Evolutionary conservation across 1,139 yeast genomes (phyloP), one percentile per base, ranked within the genome.

Genomic region (Sugiyamaella paludigena): DNA sequence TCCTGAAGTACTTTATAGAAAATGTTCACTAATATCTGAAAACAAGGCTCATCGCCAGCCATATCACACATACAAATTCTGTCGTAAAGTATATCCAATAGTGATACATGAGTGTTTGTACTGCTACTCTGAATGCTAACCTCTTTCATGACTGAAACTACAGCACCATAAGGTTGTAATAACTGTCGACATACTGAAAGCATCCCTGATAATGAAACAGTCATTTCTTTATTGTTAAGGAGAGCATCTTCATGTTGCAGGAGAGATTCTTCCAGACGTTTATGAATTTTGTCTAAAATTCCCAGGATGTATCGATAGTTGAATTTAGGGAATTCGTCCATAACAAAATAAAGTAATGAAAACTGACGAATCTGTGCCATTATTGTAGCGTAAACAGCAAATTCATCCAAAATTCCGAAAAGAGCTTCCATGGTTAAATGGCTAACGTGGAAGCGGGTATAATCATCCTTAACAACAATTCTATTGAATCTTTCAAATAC

Each of bases 291-390:
- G 12, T 52, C 57, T 13, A 43, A 36, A 9, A 50, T 24, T 2
- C 60, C 60, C 16, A 53, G 50, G 7, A 58, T 33, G 36, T 38
- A 35, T 19, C 30, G 31, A 35, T 53, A 56, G 32, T 51, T 38
- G 34, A 53, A 52, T 7, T 36, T 29, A 4, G 54, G 53, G 36
- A 52, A 56, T 11, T 46, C 38, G 8, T 36, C 34, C 15, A 40
- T 32, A 4, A 56, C 47, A 30, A 36, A 47, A 16, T 47, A 43
- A 11, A 33, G 26, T 27, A 55, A 41, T 11, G 58, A 49, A 30
- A 52, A 51, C 24, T 50, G 55, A 11, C 58, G 50, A 8, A 58
- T 40, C 29, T 49, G 52, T 2, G 53, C 48, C 36, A 55, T n/a
- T 10, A 47, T 31, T 5, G 57, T 46, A 10, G 55, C 58, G 13